Evolutionary conservation across 805 yeast species (phyloP), one percentile per base, ranked within the genome.

Genomic region (Saturnispora serradocipensis): DNA sequence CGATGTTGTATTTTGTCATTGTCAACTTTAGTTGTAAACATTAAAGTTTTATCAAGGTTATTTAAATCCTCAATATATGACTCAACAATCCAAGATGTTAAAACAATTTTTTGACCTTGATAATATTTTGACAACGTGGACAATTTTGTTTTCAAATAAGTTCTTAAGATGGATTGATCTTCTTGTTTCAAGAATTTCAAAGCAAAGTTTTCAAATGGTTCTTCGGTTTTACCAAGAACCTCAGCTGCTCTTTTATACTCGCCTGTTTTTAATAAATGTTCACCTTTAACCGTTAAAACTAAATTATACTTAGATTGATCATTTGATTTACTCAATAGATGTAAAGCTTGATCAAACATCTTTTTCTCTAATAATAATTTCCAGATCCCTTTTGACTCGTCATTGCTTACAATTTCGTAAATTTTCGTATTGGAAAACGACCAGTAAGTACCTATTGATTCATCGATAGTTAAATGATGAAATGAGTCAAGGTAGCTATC

Each of bases 361-460:
- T 71, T 65, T 48, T 70, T 71, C 3, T 72, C 73, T n/a, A 82
- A 62, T 59, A 82, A 65, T 0, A 78, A 70, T 49, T 76, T 77
- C 96, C 97, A 88, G 3, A 90, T 81, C 25, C 85, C 85, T 4
- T 75, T 70, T 4, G 81, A 72, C 64, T 91, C 97, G 60, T 84
- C 76, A 35, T 75, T 75, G 11, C 87, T 70, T 9, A 84, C 73
- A 6, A 93, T 67, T 63, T 93, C 99, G 61, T 76, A 86, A 9
- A 93, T 79, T 46, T 72, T 73, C 5, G 67, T 61, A 11, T 69
- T 65, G 0, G 93, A 79, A 59, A 72, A 87, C 3, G 86, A 66
- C 99, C 99, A 93, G 58, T 72, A 86, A 0, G 98, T 86, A 1
- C 72, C 61, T 43, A 67, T 66, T 4, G 65, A 53, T 48, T 67